A percentile compares a stretch with the other conserved stretches of the same genome.
Evolutionary conservation across 2,329 filamentous ascomycete species (phyloP).

Genomic region (Rhinocladiella similis): DNA sequence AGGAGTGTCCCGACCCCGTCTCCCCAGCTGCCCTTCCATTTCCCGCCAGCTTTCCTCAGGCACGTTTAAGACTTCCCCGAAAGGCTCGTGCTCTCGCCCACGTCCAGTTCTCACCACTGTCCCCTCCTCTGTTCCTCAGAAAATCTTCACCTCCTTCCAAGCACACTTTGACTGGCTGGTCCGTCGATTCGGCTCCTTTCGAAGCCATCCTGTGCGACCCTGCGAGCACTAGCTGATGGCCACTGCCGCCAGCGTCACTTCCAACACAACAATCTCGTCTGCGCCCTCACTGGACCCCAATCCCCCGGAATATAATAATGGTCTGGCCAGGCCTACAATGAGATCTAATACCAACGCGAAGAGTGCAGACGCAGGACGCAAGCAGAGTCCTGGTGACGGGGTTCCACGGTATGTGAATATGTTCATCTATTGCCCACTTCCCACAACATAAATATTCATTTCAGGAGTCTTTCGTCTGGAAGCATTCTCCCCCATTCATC

Average conservation of each 20-base stretch:
- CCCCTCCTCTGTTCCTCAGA: constrained; percentile 9
- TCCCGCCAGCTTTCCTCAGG: constrained; percentile 12
- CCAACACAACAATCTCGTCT: constrained; percentile 18
- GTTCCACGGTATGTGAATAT: constrained; percentile 18
- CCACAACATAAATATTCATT: not conserved
- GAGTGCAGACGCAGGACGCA: constrained; percentile 25
- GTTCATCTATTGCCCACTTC: too few species aligned
- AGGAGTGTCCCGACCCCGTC: constrained; percentile 3
- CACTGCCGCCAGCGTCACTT: constrained; percentile 26
- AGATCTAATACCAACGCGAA: constrained; percentile 27
- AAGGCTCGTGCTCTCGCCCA: constrained; percentile 23
- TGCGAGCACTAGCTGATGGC: constrained; percentile 28
- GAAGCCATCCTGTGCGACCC: constrained; percentile 27
- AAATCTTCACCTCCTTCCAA: constrained; percentile 1
- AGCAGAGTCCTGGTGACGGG: constrained; percentile 28
- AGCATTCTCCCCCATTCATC: not conserved
- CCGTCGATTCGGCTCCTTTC: constrained; percentile 21
- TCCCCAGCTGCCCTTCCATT: constrained; percentile 2
- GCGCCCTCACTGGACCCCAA: constrained; percentile 11
- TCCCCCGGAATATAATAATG: constrained; percentile 25
- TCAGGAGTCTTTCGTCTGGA: not conserved
- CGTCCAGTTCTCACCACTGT: constrained; percentile 11
- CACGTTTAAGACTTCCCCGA: constrained; percentile 9
- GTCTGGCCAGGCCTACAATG: constrained; percentile 26
- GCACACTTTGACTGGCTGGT: constrained; percentile 26